Base-by-base conservation (phyloP, 495 filamentous ascomycete species). In the Penicillium turbatum region DNA sequence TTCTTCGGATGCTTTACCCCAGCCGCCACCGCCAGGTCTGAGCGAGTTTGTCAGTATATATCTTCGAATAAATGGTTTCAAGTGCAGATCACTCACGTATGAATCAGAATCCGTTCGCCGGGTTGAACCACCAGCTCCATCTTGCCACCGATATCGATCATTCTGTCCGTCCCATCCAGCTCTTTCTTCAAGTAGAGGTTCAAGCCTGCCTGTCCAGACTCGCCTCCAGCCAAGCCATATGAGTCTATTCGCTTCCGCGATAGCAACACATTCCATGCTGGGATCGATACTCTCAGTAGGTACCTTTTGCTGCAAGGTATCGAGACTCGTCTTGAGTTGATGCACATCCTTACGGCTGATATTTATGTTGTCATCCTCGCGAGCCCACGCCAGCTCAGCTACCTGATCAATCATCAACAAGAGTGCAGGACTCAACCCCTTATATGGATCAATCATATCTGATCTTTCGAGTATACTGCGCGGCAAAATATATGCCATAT, bases 141-240 rank as follows among this genome's bases (percentile, higher is more conserved):
- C 42, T 63, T 63, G 11, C 61, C 57, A 42, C 61, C 61, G 36
- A 63, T 63, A 51, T 63, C 60, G 21, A 63, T 63, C 17, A 38
- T 54, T 42, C 57, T 48, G 10, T 57, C 40, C 0, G 53, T 41
- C 7, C 61, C 60, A 31, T 63, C 56, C 5, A 51, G 27, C 34
- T 63, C 60, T 16, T 60, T 54, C 45, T 59, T 56, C 26, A 63
- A 2, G 31, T 63, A 63, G 7, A 63, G 31, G 41, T 64, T 61
- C 44, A 61, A 41, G 6, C 61, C 57, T n/a, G 48, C 53, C 56
- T 69, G 65, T 0, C 67, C 68, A 9, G 30, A 35, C 5, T 32
- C 42, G 17, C 90, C 91, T 12, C 91, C 91, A 10, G 75, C 82
- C 53, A 95, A 72, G 0, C 91, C 92, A 66, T 96, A 96, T n/a